Base-by-base conservation (phyloP, 257 asterid species). In the Solanum tarijense region DNA sequence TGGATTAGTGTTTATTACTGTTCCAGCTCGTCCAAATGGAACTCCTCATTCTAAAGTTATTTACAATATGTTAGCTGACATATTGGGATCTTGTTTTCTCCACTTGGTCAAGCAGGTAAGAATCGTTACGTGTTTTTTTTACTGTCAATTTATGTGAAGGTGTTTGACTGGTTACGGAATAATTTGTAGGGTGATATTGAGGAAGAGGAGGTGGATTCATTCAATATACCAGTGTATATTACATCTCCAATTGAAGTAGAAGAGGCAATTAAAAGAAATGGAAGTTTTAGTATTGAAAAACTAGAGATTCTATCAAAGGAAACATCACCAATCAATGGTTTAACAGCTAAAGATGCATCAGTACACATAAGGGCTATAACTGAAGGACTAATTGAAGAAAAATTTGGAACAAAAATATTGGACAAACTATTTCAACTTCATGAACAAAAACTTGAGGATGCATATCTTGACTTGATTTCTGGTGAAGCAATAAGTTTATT, bases 21-120 rank as follows among this genome's bases (percentile, higher is more conserved):
- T 90, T 79, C 93, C 95, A 2, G 94, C 91, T 5, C 88, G 89
- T 9, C 92, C 92, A 2, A 73, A 87, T 43, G 91, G 92, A 14
- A 81, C 16, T 2, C 79, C 32, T 34, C 89, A 87, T 43, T 35
- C 88, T 9, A 38, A 58, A 69, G 87, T 88, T 21, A 86, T 89
- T 48, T 88, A 48, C 84, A 89, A 48, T 82, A 84, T 88, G 90
- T 87, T 87, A 87, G 91, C 83, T 88, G 90, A 83, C 14, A 88
- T 89, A 38, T 87, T 93, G 79, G 95, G 92, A 21, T 82, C 89
- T 3, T 89, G 90, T 20, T 89, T 93, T 86, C 76, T 86, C 88
- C 92, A 89, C 9, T 84, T 93, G 91, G 92, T 68, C 41, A 52
- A 90, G 2, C 76, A 87, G 93, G 94, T 90, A 58, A 58, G 21